Evolutionary conservation across 176 grass and related monocot species (phyloP).

Genomic region (Carex pumila): DNA sequence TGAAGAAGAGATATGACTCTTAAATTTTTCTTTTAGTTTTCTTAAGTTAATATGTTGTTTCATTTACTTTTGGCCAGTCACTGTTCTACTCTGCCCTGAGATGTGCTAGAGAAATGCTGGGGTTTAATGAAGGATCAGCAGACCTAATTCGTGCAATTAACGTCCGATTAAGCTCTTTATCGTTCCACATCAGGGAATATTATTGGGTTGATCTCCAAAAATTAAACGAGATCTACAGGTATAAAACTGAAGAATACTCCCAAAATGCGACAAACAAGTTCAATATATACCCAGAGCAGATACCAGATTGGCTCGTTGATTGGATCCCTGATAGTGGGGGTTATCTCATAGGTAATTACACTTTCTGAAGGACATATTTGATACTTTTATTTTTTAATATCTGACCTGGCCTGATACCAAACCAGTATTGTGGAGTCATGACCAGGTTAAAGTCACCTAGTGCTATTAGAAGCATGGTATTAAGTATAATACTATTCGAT

Average conservation of each 20-base stretch:
- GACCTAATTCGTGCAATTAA: slow-evolving; percentile 34
- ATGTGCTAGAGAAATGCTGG: slow-evolving; percentile 34
- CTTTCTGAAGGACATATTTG: not conserved
- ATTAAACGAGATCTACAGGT: slow-evolving; percentile 40
- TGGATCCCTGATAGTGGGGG: slow-evolving; percentile 37
- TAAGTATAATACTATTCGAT: not conserved
- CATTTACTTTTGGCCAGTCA: slow-evolving; percentile 17
- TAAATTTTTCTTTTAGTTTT: slow-evolving; percentile 4
- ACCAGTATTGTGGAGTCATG: not conserved
- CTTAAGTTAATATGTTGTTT: slow-evolving; percentile 1
- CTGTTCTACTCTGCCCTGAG: slow-evolving; percentile 40
- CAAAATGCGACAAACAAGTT: slow-evolving; percentile 41
- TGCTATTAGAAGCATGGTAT: not conserved
- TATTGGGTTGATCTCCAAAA: slow-evolving; percentile 46
- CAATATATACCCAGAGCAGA: slow-evolving; percentile 48
- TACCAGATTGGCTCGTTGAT: slow-evolving; percentile 36
- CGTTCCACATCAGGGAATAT: slow-evolving; percentile 39
- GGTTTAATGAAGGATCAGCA: slow-evolving; percentile 27
- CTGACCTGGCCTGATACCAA: not conserved
- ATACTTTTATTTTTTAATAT: not conserved
- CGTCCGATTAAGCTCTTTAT: slow-evolving; percentile 30
- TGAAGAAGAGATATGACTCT: not conserved
- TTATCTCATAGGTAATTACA: slow-evolving; percentile 35
- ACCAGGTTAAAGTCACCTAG: not conserved
- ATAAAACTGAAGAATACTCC: slow-evolving; percentile 45